phyloP scores from a whole-genome alignment of 495 filamentous ascomycete species.

The Aspergillus cristatus region DNA sequence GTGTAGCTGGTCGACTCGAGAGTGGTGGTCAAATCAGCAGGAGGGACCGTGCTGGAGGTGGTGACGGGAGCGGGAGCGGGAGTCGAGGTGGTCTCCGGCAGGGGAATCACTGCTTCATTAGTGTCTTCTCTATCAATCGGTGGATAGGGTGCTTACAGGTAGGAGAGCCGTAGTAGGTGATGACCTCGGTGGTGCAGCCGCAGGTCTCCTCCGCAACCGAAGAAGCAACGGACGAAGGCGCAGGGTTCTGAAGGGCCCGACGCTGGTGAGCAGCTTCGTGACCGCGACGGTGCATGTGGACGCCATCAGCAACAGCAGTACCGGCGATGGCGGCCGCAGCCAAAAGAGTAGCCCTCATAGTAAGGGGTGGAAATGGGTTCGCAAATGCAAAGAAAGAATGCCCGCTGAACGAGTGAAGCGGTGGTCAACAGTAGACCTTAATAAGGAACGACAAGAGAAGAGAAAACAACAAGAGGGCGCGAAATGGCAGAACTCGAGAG shows the following conservation, averaged over 20 bases:
- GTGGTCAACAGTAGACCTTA: constrained; percentile 42
- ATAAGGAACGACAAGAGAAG: constrained; percentile 31
- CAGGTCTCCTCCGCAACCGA: constrained; percentile 36
- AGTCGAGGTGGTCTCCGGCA: constrained; percentile 11
- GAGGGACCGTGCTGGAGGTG: constrained; percentile 25
- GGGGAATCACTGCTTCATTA: constrained; percentile 18
- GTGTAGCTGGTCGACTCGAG: constrained; percentile 31
- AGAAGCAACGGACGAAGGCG: constrained; percentile 23
- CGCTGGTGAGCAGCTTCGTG: constrained; percentile 53
- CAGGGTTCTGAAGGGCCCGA: constrained; percentile 25
- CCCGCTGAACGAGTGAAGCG: constrained; percentile 98
- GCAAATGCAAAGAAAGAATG: constrained; percentile 55
- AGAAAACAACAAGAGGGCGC: constrained; percentile 40
- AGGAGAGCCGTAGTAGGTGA: constrained; percentile 48
- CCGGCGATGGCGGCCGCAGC: constrained; percentile 58
- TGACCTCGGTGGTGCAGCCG: constrained; percentile 61
- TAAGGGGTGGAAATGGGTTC: constrained; percentile 20
- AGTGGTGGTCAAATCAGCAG: constrained; percentile 15
- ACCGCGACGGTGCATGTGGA: constrained; percentile 48
- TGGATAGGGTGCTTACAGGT: constrained; percentile 35
- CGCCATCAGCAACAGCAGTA: constrained; percentile 47
- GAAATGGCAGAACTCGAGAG: constrained; percentile 26
- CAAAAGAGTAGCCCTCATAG: constrained; percentile 61
- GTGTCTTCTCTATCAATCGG: neutral
- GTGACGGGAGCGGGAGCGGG: constrained; percentile 12